A percentile compares a stretch with the other conserved stretches of the same genome.
Evolutionary conservation across 495 filamentous ascomycete genomes (phyloP).

Genomic region (Trichoderma parareesei): DNA sequence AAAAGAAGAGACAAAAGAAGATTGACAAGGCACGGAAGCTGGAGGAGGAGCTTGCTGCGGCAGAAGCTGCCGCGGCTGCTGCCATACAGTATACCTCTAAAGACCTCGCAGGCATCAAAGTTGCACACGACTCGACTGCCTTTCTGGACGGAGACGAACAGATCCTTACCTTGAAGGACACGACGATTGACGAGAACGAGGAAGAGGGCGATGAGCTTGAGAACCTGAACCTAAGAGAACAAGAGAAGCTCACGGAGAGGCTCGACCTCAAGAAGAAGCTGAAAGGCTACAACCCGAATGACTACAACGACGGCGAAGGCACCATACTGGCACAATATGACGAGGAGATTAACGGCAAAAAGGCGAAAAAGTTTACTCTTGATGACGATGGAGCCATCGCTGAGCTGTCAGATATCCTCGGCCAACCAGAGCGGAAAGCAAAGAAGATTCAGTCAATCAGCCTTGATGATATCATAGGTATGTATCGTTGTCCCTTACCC

Average conservation of each 20-base stretch:
- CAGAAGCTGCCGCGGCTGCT: constrained; percentile 34
- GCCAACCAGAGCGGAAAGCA: constrained; percentile 45
- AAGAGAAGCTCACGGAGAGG: constrained; percentile 67
- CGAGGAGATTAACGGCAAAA: constrained; percentile 89
- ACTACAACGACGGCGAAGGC: constrained; percentile 56
- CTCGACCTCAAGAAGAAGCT: constrained; percentile 87
- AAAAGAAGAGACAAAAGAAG: constrained; percentile 88
- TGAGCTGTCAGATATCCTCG: constrained; percentile 55
- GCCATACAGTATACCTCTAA: constrained; percentile 63
- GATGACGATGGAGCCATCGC: constrained; percentile 62
- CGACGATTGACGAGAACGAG: constrained; percentile 74
- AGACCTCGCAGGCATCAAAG: constrained; percentile 83
- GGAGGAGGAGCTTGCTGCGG: constrained; percentile 61
- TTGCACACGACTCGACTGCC: constrained; percentile 71
- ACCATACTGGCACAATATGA: constrained; percentile 82
- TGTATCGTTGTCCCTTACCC: constrained; percentile 10
- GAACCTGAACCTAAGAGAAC: constrained; percentile 67
- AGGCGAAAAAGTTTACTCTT: constrained; percentile 78
- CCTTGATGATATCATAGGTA: constrained; percentile 65
- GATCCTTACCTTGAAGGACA: constrained; percentile 84
- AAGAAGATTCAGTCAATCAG: constrained; percentile 63
- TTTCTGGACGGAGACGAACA: constrained; percentile 77
- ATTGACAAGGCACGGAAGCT: constrained; percentile 68
- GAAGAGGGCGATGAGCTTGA: constrained; percentile 91
- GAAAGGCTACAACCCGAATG: constrained; percentile 79